phyloP scores from a whole-genome alignment of 345 rosid species.

The Populus tremula region DNA sequence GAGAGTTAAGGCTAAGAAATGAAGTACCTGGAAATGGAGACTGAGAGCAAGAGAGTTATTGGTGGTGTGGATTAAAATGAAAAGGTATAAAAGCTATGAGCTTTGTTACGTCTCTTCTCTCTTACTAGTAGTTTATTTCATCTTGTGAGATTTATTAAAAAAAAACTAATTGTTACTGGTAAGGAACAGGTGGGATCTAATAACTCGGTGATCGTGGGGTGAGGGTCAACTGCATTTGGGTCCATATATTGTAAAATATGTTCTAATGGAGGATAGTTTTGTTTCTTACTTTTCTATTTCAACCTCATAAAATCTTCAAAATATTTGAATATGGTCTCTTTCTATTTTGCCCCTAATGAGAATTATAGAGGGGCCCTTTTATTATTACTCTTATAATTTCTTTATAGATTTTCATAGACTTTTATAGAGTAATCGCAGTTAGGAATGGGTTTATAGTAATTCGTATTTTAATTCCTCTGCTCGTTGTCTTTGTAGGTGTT shows the following conservation, averaged over 20 bases:
- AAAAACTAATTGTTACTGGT: not conserved
- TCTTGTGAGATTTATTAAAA: not conserved
- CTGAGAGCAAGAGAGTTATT: not conserved
- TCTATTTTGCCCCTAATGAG: not conserved
- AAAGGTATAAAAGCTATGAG: not conserved
- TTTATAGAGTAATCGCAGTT: too few species aligned
- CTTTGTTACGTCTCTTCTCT: not conserved
- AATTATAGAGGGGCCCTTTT: not conserved
- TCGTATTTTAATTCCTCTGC: not conserved
- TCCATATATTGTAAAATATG: not conserved
- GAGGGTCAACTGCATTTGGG: not conserved
- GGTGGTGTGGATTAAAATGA: not conserved
- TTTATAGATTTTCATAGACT: too few species aligned
- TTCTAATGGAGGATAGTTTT: not conserved
- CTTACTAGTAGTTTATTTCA: not conserved
- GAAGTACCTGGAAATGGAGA: slow-evolving; percentile 9
- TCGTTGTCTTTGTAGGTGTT: not conserved
- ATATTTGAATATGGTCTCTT: not conserved
- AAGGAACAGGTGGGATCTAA: not conserved
- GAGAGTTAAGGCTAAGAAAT: not conserved
- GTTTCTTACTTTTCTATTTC: not conserved
- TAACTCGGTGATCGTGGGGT: not conserved
- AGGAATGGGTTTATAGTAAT: too few species aligned
- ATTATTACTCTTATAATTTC: too few species aligned
- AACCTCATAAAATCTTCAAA: not conserved